Conservation (phyloP, 208 protist genomes). For the Trypanosomatidae sp. region DNA sequence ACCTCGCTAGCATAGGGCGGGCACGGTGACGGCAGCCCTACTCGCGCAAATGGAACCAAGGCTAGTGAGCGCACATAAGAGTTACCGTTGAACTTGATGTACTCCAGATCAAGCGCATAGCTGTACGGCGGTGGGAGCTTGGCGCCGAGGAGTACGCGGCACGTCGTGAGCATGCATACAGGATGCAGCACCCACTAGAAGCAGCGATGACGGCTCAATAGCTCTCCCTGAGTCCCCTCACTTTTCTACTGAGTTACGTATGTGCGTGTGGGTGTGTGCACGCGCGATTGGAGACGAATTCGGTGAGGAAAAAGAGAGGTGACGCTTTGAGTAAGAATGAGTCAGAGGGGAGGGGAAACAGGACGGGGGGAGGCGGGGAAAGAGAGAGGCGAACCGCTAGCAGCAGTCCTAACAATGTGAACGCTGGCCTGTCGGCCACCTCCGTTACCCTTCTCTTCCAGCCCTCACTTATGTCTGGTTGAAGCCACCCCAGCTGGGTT, state of each 20-base stretch:
- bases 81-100: constrained; percentile 55
- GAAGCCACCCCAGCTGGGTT: not conserved
- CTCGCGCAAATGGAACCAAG: constrained; percentile 58
- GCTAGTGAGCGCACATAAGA: constrained; percentile 49
- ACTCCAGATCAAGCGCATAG: constrained; percentile 73
- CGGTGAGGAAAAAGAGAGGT: not conserved
- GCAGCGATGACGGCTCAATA: not conserved
- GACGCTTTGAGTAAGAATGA: not conserved
- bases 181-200: not conserved
- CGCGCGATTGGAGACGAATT: not conserved
- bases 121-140: not conserved
- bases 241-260: not conserved
- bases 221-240: not conserved
- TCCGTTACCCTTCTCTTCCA: not conserved
- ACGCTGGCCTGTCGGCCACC: not conserved
- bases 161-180: constrained; percentile 10
- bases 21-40: not conserved
- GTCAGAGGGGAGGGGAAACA: not conserved
- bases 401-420: not conserved
- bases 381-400: not conserved
- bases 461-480: not conserved
- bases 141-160: not conserved
- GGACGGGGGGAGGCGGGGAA: not conserved
- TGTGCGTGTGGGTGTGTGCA: not conserved
- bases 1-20: not conserved